Evolutionary conservation across 2,329 filamentous ascomycete species (phyloP), one percentile per base, ranked within the genome.

Genomic region (Raffaelea deltoideospora): DNA sequence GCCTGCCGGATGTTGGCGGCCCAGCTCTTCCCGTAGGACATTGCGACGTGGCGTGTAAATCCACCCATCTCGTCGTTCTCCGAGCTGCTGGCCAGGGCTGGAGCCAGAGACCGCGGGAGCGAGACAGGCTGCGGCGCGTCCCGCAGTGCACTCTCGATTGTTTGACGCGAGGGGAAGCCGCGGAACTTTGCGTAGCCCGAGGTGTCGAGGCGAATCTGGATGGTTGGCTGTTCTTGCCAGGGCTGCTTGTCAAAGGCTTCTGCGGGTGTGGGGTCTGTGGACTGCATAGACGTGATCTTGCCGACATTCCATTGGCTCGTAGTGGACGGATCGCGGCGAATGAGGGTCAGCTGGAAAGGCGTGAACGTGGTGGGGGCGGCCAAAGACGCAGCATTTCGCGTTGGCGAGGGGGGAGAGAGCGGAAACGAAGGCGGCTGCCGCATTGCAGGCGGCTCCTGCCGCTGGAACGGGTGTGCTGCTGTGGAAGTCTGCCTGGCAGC

Each of bases 291-390:
- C 2, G 65, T 67, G 34, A 85, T 66, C 37, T 65, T 74, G 18
- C 76, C 81, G 11, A 86, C 67, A 49, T 86, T 86, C 79, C 79
- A 85, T 53, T 86, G 81, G 37, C 64, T 65, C 8, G 74, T 73
- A 9, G 76, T 72, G 18, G 67, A 63, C 1, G 78, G 78, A 50
- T 86, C 77, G 44, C 80, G 71, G n/a, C 81, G 75, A 47, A 86
- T 84, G 13, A 87, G 54, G 0, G 73, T 77, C 13, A 76, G 56
- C 3, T 62, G 65, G 43, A 72, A 74, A 0, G 67, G 62, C 0
- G 56, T 53, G 33, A 58, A 53, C 7, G 33, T 23, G 14, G 39
- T 22, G 13, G 53, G 46, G 18, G 48, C n/a, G n/a, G n/a, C n/a
- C n/a, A n/a, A n/a, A n/a, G n/a, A n/a, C n/a, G n/a, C n/a, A n/a